A percentile compares a stretch with the other conserved stretches of the same genome.
Evolutionary conservation across 1,284 basidiomycete genomes (phyloP).

Genomic region (Ustilago trichophora): DNA sequence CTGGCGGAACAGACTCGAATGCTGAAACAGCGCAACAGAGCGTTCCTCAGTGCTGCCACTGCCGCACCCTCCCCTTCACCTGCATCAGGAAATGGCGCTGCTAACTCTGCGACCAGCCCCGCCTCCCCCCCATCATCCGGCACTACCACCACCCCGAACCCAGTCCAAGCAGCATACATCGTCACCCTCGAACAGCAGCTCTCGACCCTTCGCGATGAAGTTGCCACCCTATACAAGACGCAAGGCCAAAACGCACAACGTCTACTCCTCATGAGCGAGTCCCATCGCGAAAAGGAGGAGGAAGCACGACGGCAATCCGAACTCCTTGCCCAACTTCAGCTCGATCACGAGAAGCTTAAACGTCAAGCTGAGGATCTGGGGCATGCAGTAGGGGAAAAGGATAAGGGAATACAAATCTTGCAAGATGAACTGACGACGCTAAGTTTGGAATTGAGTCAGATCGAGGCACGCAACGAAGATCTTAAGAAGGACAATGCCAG

Average conservation of each 20-base stretch:
- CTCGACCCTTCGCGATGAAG: constrained; percentile 84
- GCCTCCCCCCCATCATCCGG: constrained; percentile 1
- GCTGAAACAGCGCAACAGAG: constrained; percentile 48
- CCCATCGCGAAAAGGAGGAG: constrained; percentile 89
- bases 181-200: constrained; percentile 91
- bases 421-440: constrained; percentile 75
- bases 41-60: constrained; percentile 41
- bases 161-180: constrained; percentile 85
- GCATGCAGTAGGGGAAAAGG: constrained; percentile 84
- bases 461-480: constrained; percentile 83
- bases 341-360: constrained; percentile 76
- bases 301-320: constrained; percentile 79
- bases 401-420: constrained; percentile 82
- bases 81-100: constrained; percentile 4
- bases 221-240: constrained; percentile 92
- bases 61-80: constrained; percentile 15
- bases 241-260: constrained; percentile 95
- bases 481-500: constrained; percentile 92
- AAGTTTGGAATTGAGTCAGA: constrained; percentile 78
- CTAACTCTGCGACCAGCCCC: constrained; percentile 1
- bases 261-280: constrained; percentile 89
- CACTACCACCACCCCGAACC: constrained; percentile 70
- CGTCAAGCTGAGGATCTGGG: constrained; percentile 70
- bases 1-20: constrained; percentile 42
- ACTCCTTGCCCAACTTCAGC: constrained; percentile 75